Evolutionary conservation across 176 grass and related monocot species (phyloP), one percentile per base, ranked within the genome.

Genomic region (Hordeum marinum): DNA sequence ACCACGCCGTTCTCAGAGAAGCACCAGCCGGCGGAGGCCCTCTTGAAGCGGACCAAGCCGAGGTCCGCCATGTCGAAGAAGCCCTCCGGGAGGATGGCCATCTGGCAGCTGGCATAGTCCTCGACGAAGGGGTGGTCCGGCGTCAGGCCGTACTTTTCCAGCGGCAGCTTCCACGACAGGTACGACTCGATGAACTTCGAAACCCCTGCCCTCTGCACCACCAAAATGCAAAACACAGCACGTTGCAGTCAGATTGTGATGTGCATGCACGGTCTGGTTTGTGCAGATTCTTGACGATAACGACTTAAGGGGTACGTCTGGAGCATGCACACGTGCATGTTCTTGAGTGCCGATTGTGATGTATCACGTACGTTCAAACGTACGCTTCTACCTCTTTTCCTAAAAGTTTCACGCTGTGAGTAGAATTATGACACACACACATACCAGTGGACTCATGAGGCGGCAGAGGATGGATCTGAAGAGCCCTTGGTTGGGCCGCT

Each of bases 171-270:
- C 91, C 93, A 99, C 23, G 93, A 36, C 40, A 99, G 84, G 63
- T 96, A 99, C 3, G 96, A 99, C 79, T 99, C 96, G 42, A 99
- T 92, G 84, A 99, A 96, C 71, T 91, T 99, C 4, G 96, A 99
- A 23, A 99, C 96, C 9, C 90, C 90, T 0, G 85, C 39, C 76
- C 86, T 92, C 96, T 99, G 84, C 39, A 36, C 52, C 52, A 57
- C 52, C 20, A 57, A 9, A 57, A 21, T 55, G 20, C 18, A 55
- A 21, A 55, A 2, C 6, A 55, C 6, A 8, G 2, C 5, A 36
- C 61, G 61, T 29, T 63, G 11, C 11, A 24, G n/a, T 36, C 14
- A 36, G 10, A 15, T 57, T 21, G 52, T 20, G 52, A 72, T 72
- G 23, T 40, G 35, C 52, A 55, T 55, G 31, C n/a, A n/a, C n/a